Conservation (phyloP, 176 grass and related monocot species). For the bread wheat (Triticum aestivum) region IWGSC_CS_RefSeq_v2.1 NC_057811.1:310727399-310727898, state of each 20-base stretch:
- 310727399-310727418: not conserved
- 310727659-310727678: slow-evolving; percentile 15
- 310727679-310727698: slow-evolving; percentile 21
- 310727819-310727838: not conserved
- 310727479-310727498: not conserved
- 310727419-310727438: not conserved
- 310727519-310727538: slow-evolving; percentile 11
- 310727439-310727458: not conserved
- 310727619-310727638: slow-evolving; percentile 6
- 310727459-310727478: not conserved
- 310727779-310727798: not conserved
- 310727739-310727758: not conserved
- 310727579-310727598: not conserved
- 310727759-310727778: not conserved
- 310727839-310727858: not conserved
- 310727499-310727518: not conserved
- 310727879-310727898: no score
- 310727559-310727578: slow-evolving; percentile 16
- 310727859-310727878: not conserved
- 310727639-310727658: slow-evolving; percentile 19
- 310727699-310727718: slow-evolving; percentile 7
- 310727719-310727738: not conserved
- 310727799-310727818: not conserved
- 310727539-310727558: not conserved
- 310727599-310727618: not conserved